These are phyloP conservation scores for Capsicum rhomboideum DNA, from an alignment of 257 asterid species.

Conservation along the genomic window DNA sequence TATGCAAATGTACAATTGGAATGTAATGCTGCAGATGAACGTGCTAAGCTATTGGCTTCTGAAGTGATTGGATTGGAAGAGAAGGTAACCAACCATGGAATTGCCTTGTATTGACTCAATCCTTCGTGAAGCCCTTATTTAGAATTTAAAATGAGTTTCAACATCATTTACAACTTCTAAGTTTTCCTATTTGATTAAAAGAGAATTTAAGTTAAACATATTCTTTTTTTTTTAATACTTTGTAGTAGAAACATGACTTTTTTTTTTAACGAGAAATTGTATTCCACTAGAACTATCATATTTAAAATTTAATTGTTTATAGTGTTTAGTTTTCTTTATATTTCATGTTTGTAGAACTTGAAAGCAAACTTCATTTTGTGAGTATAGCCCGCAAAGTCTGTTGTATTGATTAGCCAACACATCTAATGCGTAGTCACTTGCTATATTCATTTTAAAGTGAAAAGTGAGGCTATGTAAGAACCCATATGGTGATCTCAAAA, in stretches of 20 bases:
- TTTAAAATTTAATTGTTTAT: background rate
- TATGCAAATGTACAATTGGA: conserved; percentile 74
- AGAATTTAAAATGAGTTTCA: background rate
- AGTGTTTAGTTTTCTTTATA: background rate
- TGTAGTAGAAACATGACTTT: background rate
- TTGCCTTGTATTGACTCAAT: background rate
- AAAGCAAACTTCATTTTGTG: background rate
- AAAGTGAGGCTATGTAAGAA: background rate
- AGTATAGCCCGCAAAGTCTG: background rate
- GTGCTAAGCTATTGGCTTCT: conserved; percentile 90
- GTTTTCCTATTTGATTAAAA: background rate
- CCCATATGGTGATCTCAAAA: background rate
- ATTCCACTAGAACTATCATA: background rate
- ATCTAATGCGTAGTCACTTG: background rate
- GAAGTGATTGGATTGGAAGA: conserved; percentile 98
- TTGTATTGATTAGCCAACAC: background rate
- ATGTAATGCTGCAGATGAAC: conserved; percentile 98
- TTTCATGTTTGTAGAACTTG: background rate
- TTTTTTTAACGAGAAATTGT: background rate
- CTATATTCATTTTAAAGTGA: background rate
- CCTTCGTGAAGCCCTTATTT: background rate
- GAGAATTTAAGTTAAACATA: background rate
- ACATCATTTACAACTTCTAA: background rate
- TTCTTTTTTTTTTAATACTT: background rate
- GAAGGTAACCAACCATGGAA: conserved; percentile 44